These are phyloP conservation scores for Xylaria polymorpha DNA, from an alignment of 2,329 filamentous ascomycete species.

Conservation along the genomic window DNA sequence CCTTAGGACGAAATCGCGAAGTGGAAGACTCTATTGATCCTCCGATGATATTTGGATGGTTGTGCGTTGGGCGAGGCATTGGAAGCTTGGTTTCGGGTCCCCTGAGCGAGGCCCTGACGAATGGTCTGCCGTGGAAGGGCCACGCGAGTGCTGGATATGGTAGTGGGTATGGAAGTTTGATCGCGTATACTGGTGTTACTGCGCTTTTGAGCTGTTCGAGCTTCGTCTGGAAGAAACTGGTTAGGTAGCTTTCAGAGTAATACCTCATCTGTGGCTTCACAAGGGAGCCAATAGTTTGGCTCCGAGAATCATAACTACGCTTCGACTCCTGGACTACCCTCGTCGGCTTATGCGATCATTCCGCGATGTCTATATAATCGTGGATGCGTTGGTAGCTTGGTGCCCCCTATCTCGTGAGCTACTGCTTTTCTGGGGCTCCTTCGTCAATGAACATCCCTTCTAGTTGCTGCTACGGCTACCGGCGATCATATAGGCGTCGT, in stretches of 20 bases:
- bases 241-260: neutral
- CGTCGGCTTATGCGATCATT: too few relatives aligned
- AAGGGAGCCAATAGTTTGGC: too few relatives aligned
- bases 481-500: too few relatives aligned
- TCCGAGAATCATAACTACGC: too few relatives aligned
- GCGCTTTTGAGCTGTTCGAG: constrained; percentile 58
- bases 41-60: constrained; percentile 65
- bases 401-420: too few relatives aligned
- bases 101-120: constrained; percentile 63
- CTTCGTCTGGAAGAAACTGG: constrained; percentile 51
- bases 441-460: too few relatives aligned
- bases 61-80: constrained; percentile 68
- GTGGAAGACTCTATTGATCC: constrained; percentile 50
- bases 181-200: constrained; percentile 64
- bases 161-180: constrained; percentile 62
- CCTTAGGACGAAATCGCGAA: constrained; percentile 35
- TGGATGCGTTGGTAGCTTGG: too few relatives aligned
- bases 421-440: too few relatives aligned
- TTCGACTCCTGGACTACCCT: too few relatives aligned
- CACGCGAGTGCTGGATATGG: constrained; percentile 57
- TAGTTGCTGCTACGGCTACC: too few relatives aligned
- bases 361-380: too few relatives aligned
- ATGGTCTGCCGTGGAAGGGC: constrained; percentile 57
- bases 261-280: neutral
- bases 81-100: constrained; percentile 68